Conservation (phyloP, 768 basidiomycete genomes). For the Collybia sp. region DNA sequence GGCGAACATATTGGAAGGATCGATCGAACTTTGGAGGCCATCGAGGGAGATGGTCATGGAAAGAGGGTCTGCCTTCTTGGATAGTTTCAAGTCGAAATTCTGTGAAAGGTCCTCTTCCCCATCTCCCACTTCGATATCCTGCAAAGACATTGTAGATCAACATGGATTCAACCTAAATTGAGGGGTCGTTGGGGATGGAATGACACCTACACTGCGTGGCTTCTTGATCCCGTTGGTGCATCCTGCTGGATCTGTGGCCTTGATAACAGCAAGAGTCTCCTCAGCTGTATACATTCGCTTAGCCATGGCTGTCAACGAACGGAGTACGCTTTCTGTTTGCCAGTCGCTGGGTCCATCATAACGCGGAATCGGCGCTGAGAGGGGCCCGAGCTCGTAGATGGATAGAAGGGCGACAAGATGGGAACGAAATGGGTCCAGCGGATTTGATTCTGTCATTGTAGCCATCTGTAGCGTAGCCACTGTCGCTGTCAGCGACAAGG, state of each 20-base stretch:
- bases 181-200: too few relatives aligned
- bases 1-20: slow-evolving; percentile 25
- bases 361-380: slow-evolving; percentile 32
- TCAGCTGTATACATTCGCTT: slow-evolving; percentile 56
- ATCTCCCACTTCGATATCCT: background rate
- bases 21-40: slow-evolving; percentile 35
- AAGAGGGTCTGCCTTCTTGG: slow-evolving; percentile 10
- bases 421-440: slow-evolving; percentile 11
- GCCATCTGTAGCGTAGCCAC: too few relatives aligned
- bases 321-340: slow-evolving; percentile 55
- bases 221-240: slow-evolving; percentile 9
- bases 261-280: slow-evolving; percentile 34
- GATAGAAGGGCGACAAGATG: slow-evolving; percentile 58
- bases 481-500: too few relatives aligned
- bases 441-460: too few relatives aligned
- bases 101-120: background rate
- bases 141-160: too few relatives aligned
- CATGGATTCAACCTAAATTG: too few relatives aligned
- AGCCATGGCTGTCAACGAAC: slow-evolving; percentile 44
- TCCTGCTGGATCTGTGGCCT: slow-evolving; percentile 24
- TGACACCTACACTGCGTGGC: background rate
- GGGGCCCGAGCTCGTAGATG: slow-evolving; percentile 51
- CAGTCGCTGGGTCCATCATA: slow-evolving; percentile 52
- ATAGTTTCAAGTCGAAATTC: slow-evolving; percentile 7
- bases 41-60: slow-evolving; percentile 47